Base-by-base conservation (phyloP, 2,329 filamentous ascomycete genomes). In the Exophiala phaeomuriformis region DNA sequence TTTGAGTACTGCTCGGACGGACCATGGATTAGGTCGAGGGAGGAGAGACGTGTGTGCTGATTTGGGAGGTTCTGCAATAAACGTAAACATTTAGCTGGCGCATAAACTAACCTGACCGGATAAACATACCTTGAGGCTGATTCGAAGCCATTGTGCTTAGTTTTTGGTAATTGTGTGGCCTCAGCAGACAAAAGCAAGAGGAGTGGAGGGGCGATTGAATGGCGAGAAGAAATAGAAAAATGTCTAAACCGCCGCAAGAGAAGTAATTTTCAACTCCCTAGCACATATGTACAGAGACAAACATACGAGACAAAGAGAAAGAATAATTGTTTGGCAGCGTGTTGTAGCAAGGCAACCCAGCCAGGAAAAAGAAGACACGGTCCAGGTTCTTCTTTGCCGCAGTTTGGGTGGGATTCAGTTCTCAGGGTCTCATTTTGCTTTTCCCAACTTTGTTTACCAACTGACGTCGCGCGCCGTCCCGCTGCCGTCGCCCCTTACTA, bases 1-100 rank as follows among this genome's bases (percentile, higher is more conserved):
- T 7, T 79, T 75, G 30, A 93, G 76, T 31, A 87, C 88, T 80
- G 60, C 63, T 30, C 57, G 36, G 12, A 66, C 63, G 30, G 64
- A 64, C 64, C 64, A 66, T 12, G 61, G 63, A 37, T 57, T 53
- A 19, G 59, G 58, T 52, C 61, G 63, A 28, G 58, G 59, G 7
- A 62, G 45, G 28, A 53, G 46, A 10, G 61, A 63, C 39, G 62
- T 62, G 33, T 61, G 55, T 9, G 56, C 55, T 5, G 41, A 41
- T 42, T 52, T 35, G 28, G 19, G 12, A 41, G 7, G 5, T 5
- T 4, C 39, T 41, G 39, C 4, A 41, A 27, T 4, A 7, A 27
- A 12, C 28, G 39, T 9, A 41, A 6, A 28, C 4, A 28, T 4
- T 43, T 47, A 36, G 45, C 30, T 9, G 27, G 36, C 4, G 28